Conservation (phyloP, 768 basidiomycete genomes). For the Mycena olivaceomarginata region DNA sequence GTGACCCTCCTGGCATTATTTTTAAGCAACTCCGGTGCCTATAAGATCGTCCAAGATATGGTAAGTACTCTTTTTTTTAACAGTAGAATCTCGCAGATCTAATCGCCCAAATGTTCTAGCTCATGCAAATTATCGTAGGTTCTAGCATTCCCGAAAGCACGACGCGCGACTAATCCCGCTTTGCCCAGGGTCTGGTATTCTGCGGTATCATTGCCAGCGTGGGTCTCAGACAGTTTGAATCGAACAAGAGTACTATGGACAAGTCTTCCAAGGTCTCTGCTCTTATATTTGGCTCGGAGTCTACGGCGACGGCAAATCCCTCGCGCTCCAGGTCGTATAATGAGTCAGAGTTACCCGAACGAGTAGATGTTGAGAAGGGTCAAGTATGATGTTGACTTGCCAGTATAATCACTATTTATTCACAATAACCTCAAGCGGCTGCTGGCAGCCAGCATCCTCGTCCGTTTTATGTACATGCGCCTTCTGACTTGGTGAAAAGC, state of each 20-base stretch:
- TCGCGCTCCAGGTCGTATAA: not conserved
- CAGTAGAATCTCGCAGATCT: not conserved
- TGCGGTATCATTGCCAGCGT: slow-evolving; percentile 1
- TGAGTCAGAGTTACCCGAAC: not conserved
- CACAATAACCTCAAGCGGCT: not conserved
- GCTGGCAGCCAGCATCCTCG: not conserved
- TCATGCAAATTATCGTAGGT: not conserved
- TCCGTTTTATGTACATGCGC: not conserved
- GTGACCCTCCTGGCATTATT: slow-evolving; percentile 7
- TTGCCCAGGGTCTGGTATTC: not conserved
- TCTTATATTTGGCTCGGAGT: not conserved
- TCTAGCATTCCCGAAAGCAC: not conserved
- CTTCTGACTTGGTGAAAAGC: not conserved
- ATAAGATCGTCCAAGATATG: slow-evolving; percentile 1
- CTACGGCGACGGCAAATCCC: not conserved
- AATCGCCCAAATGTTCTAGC: not conserved
- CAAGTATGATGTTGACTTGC: not conserved
- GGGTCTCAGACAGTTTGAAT: not conserved
- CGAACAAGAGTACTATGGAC: not conserved
- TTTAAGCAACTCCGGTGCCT: slow-evolving; percentile 4
- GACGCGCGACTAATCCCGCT: not conserved
- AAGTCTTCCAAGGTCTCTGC: not conserved
- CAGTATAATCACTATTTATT: not conserved
- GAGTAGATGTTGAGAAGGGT: not conserved
- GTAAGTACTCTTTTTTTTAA: not conserved